Conservation (phyloP, 164 flowering plant genomes). For the Houttuynia cordata region DNA sequence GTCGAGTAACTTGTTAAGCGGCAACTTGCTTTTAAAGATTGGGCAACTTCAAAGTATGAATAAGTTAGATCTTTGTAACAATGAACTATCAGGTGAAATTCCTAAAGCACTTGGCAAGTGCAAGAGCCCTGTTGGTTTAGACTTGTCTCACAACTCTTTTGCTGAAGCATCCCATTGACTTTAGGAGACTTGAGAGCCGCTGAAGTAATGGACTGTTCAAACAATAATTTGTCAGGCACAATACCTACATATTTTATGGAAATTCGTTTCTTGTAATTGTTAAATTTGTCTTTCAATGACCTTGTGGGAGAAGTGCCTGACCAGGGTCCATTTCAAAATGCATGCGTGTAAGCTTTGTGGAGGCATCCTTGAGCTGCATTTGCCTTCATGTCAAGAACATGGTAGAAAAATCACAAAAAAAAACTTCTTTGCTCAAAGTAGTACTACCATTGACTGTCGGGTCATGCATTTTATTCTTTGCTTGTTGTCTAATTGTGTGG, state of each 20-base stretch:
- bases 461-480: background rate
- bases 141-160: constrained; percentile 1
- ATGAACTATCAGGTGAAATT: background rate
- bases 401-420: background rate
- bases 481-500: background rate
- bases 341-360: background rate
- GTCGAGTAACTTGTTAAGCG: constrained; percentile 8
- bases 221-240: constrained; percentile 1
- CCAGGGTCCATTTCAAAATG: constrained; percentile 1
- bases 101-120: constrained; percentile 7
- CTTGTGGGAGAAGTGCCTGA: constrained; percentile 3
- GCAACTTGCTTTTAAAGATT: constrained; percentile 1
- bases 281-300: constrained; percentile 5
- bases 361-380: constrained; percentile 14
- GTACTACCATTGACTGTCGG: background rate
- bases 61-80: background rate
- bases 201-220: background rate
- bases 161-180: constrained; percentile 5
- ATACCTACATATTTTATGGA: constrained; percentile 2
- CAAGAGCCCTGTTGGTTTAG: background rate
- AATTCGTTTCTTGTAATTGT: background rate
- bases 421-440: background rate
- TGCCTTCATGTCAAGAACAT: constrained; percentile 14
- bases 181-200: background rate
- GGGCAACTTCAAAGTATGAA: background rate